These are phyloP conservation scores for Acorus calamus DNA, from an alignment of 106 monocot species.

Conservation along the genomic window DNA sequence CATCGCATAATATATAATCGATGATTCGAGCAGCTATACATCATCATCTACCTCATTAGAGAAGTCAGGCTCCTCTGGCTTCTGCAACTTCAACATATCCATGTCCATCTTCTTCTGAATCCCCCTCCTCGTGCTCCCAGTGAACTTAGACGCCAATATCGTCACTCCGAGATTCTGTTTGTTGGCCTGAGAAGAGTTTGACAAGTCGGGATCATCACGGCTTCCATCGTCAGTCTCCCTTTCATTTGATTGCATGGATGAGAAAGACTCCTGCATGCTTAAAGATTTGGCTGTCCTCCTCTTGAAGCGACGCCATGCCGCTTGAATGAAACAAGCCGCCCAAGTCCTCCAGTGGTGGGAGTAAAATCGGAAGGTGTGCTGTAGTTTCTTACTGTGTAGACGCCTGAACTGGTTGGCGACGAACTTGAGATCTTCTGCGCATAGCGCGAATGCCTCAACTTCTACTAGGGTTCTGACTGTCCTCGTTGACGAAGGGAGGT, in stretches of 20 bases:
- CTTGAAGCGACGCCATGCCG: conserved; percentile 67
- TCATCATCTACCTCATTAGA: conserved; percentile 17
- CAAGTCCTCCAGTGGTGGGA: conserved; percentile 84
- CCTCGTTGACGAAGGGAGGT: conserved; percentile 61
- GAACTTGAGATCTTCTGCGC: conserved; percentile 83
- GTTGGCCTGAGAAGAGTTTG: conserved; percentile 1
- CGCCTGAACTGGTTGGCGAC: conserved; percentile 78
- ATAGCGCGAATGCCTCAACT: conserved; percentile 71
- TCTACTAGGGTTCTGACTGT: conserved; percentile 57
- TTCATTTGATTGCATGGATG: conserved; percentile 19
- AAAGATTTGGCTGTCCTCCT: conserved; percentile 49
- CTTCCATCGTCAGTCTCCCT: conserved; percentile 9
- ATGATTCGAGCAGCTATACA: no score
- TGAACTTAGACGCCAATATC: conserved; percentile 29
- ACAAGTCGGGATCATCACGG: conserved; percentile 15
- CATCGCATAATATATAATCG: no score
- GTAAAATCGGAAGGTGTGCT: conserved; percentile 74
- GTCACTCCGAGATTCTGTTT: conserved; percentile 26
- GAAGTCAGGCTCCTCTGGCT: conserved; percentile 87
- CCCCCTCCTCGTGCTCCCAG: conserved; percentile 18
- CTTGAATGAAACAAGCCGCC: conserved; percentile 79
- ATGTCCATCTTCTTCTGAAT: conserved; percentile 20
- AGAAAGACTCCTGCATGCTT: conserved; percentile 44
- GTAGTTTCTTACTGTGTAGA: conserved; percentile 82
- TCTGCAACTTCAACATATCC: conserved; percentile 41